Evolutionary conservation across 225 moss, liverwort and hornwort genomes (phyloP).

Genomic region (Marchantia polymorpha): DNA sequence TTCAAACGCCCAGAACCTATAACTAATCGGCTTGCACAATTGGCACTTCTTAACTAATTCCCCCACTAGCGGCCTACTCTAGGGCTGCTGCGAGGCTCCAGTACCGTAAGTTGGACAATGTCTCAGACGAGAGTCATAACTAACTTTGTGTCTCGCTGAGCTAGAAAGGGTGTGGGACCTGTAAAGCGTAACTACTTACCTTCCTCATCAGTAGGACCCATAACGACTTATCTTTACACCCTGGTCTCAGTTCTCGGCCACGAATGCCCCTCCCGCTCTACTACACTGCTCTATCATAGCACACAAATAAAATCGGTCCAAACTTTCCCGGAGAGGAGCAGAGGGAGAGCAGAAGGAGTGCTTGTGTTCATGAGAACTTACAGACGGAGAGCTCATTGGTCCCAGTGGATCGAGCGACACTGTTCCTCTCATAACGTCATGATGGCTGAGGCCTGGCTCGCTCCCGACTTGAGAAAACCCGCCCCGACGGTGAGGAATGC

Average conservation of each 20-base stretch:
- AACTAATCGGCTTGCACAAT: constrained; percentile 13
- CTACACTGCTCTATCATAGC: background rate
- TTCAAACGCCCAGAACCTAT: background rate
- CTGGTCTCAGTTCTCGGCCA: constrained; percentile 2
- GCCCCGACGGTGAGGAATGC: background rate
- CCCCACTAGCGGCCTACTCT: background rate
- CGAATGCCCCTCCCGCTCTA: background rate
- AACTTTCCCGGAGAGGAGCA: constrained; percentile 7
- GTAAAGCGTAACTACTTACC: constrained; percentile 3
- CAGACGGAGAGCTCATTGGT: background rate
- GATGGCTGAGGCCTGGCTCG: background rate
- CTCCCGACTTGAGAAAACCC: background rate
- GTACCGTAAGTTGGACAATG: background rate
- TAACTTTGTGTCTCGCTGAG: constrained; percentile 9
- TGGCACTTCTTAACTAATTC: constrained; percentile 18
- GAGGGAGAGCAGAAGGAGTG: background rate
- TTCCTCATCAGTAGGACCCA: constrained; percentile 15
- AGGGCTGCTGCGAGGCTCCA: background rate
- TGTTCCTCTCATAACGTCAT: background rate
- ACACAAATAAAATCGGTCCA: background rate
- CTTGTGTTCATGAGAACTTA: background rate
- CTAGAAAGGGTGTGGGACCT: constrained; percentile 12
- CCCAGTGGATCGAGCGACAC: background rate
- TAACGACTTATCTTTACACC: constrained; percentile 14
- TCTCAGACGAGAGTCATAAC: constrained; percentile 6